Percentiles rank a stretch among this genome's conserved stretches.
Evolutionary conservation across 2,329 filamentous ascomycete species (phyloP).

Genomic region (Penicillium sp.): DNA sequence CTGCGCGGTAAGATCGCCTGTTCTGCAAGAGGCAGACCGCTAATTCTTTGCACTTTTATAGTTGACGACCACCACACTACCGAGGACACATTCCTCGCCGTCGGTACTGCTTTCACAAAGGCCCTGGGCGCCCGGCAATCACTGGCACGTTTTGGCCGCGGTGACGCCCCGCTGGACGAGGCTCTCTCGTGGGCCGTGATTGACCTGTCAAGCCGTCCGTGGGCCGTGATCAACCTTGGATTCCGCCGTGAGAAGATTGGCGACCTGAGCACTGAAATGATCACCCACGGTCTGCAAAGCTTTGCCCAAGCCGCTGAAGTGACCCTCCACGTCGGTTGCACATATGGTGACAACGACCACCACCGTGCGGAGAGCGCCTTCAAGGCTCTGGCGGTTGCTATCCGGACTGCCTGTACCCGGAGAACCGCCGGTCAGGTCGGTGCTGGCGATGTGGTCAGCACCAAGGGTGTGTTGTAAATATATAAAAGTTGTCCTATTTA

Average conservation of each 20-base stretch:
- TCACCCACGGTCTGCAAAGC: slow-evolving; percentile 91
- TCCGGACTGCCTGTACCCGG: slow-evolving; percentile 74
- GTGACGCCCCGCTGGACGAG: slow-evolving; percentile 93
- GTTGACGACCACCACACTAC: slow-evolving; percentile 99
- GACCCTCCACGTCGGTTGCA: slow-evolving; percentile 93
- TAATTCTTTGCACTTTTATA: slow-evolving; percentile 38
- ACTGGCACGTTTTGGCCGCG: slow-evolving; percentile 86
- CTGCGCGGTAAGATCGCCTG: too few species aligned
- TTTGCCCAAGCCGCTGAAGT: slow-evolving; percentile 89
- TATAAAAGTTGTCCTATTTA: slow-evolving; percentile 1
- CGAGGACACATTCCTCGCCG: slow-evolving; percentile 91
- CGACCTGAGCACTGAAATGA: slow-evolving; percentile 92
- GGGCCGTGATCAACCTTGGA: slow-evolving; percentile 79
- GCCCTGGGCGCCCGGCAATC: slow-evolving; percentile 79
- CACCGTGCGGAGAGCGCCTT: slow-evolving; percentile 96
- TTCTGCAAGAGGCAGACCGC: neutral
- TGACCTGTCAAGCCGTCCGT: slow-evolving; percentile 92
- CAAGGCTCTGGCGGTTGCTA: slow-evolving; percentile 89
- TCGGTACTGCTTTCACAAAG: slow-evolving; percentile 81
- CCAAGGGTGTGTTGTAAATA: slow-evolving; percentile 79
- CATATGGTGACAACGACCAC: slow-evolving; percentile 91
- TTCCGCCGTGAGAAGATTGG: slow-evolving; percentile 92
- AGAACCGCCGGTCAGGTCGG: slow-evolving; percentile 77
- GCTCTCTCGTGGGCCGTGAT: slow-evolving; percentile 91
- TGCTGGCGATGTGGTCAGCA: slow-evolving; percentile 93